Base-by-base conservation (phyloP, 768 basidiomycete genomes). In the Xanthoconium stramineum region DNA sequence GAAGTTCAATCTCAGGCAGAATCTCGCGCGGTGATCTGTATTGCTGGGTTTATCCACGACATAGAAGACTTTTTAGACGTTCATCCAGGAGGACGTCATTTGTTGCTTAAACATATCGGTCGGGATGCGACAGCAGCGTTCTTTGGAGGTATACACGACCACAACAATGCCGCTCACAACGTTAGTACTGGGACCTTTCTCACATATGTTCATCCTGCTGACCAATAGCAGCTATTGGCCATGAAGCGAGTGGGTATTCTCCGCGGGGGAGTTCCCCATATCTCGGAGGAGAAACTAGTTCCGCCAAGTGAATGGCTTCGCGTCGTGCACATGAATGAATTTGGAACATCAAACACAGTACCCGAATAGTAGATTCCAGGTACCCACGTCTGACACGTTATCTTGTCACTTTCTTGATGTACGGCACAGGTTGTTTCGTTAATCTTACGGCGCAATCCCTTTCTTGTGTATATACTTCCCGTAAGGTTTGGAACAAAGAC, bases 211-310 rank as follows among this genome's bases (percentile, higher is more conserved):
- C 13, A 30, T 19, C 19, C 28, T 35, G 20, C 14, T 45, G 5
- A 52, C 20, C 9, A 19, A 13, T 30, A 10, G 9, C 28, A 56
- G 55, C n/a, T 56, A 13, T 43, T 52, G 8, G 36, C 55, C 11
- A 56, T 52, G 55, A 56, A 46, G 15, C 50, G 37, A 12, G 50
- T 52, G 19, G 43, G 55, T n/a, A 56, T 56, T 19, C 55, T 56
- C 12, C 42, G 10, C 6, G 50, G 50, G 17, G 50, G 44, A 11
- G 37, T 39, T 5, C 50, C 51, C 33, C 50, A 46, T 28, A 29
- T 45, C 20, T 56, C 32, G n/a, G 50, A 56, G 44, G 55, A 56
- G 20, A 53, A 39, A 15, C 3, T 35, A 6, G 37, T 46, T n/a
- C 37, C 55, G 7, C 50, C 51, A 13, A 53, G 50, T n/a, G 17